These are phyloP conservation scores for Wickerhamiella kurtzmanii DNA, from an alignment of 805 yeast species.

Conservation along the genomic window DNA sequence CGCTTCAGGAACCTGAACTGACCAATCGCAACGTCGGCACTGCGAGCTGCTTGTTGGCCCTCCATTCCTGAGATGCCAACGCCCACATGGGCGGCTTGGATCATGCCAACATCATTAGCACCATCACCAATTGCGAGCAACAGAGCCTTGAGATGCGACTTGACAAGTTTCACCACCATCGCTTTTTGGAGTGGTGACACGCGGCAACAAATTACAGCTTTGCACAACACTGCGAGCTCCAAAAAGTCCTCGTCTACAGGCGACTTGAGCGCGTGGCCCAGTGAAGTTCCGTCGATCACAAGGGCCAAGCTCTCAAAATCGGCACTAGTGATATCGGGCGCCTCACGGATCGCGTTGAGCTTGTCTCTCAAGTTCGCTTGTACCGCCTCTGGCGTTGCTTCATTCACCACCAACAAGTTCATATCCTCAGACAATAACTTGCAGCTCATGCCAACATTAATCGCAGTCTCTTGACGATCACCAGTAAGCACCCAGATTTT, in stretches of 20 bases:
- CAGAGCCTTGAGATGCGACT: constrained; percentile 56
- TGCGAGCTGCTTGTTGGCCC: constrained; percentile 98
- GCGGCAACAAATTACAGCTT: constrained; percentile 94
- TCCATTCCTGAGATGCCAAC: constrained; percentile 99
- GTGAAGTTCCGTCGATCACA: constrained; percentile 86
- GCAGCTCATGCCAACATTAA: constrained; percentile 94
- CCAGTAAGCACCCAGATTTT: constrained; percentile 98
- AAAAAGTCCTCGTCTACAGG: constrained; percentile 67
- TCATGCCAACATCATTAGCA: constrained; percentile 98
- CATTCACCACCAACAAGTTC: constrained; percentile 83
- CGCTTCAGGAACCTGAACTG: constrained; percentile 81
- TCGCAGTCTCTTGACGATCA: constrained; percentile 95
- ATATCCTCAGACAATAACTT: constrained; percentile 86
- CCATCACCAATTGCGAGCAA: constrained; percentile 96
- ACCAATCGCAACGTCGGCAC: constrained; percentile 95
- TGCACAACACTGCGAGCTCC: constrained; percentile 72
- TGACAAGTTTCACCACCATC: constrained; percentile 85
- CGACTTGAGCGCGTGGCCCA: constrained; percentile 71
- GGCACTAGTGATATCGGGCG: constrained; percentile 22
- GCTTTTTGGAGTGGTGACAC: constrained; percentile 98
- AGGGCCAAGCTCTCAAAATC: constrained; percentile 74
- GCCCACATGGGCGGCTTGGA: constrained; percentile 98
- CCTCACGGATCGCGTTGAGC: constrained; percentile 45
- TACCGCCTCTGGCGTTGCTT: constrained; percentile 69
- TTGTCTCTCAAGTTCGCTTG: constrained; percentile 59